Evolutionary conservation across 768 basidiomycete genomes (phyloP), one percentile per base, ranked within the genome.

Genomic region (Amanita exitialis): DNA sequence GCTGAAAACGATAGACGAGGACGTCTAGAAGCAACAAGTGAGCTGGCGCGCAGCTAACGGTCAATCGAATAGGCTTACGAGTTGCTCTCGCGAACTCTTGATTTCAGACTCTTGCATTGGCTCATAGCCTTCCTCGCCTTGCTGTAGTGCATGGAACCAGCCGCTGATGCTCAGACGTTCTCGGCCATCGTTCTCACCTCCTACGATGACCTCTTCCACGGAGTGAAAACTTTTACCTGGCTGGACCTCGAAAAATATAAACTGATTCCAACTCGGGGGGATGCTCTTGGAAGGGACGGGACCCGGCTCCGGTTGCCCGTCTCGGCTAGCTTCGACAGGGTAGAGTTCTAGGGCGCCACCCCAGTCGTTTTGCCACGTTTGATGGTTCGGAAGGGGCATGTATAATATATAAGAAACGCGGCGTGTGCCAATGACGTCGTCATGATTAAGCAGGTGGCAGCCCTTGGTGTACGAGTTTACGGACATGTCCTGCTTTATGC

Each of bases 331-430:
- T 49, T 73, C 70, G 13, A 79, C 81, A 2, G 93, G 91, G 65
- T 95, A 98, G 16, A 98, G 78, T 65, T 97, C 95, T 41, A 98
- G 77, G 3, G 93, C 87, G 23, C 95, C 95, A 30, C 95, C 95
- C 82, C 87, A 96, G 54, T 87, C 83, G 39, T 80, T 76, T 61
- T 86, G 77, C 95, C 95, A 98, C 42, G 79, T 73, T 53, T 80
- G 72, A 59, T 76, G 77, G 63, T 74, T 67, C 23, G 86, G 83
- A 56, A 85, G 75, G 16, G 94, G 94, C 77, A 97, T 87, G 69
- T 98, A 98, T 44, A 97, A 82, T 68, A 98, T 95, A 71, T 95
- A 98, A 1, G 90, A 94, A 48, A 97, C 87, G 37, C 91, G 80
- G 21, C 95, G 85, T 6, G 91, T 80, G 54, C 92, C 92, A 62